These are phyloP conservation scores for Ustanciosporium gigantosporum DNA, from an alignment of 1,284 basidiomycete species.

Conservation along the genomic window DNA sequence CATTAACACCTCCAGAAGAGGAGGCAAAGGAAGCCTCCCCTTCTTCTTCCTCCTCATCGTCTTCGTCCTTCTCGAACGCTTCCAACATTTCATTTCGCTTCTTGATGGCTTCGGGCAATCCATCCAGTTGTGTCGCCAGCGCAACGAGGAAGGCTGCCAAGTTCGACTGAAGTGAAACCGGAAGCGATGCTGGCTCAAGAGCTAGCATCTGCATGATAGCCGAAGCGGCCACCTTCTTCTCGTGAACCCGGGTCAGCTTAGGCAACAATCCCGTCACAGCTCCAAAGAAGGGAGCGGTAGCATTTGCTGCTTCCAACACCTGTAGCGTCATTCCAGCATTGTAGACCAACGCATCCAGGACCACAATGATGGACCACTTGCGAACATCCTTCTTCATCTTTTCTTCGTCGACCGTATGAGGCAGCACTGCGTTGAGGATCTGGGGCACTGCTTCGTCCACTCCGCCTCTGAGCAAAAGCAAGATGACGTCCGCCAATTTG, in stretches of 20 bases:
- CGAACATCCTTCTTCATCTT: constrained; percentile 70
- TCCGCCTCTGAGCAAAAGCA: constrained; percentile 76
- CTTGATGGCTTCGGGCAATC: constrained; percentile 47
- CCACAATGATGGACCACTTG: constrained; percentile 78
- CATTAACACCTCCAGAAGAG: constrained; percentile 8
- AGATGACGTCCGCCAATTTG: constrained; percentile 79
- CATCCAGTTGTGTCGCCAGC: constrained; percentile 43
- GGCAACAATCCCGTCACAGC: constrained; percentile 67
- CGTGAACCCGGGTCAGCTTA: constrained; percentile 80
- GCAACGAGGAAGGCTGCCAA: constrained; percentile 45
- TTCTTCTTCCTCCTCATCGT: constrained; percentile 45
- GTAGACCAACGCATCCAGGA: constrained; percentile 83
- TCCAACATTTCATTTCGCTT: constrained; percentile 50
- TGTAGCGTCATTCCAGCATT: constrained; percentile 77
- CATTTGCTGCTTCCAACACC: constrained; percentile 70
- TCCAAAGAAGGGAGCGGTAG: constrained; percentile 77
- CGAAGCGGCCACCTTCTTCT: constrained; percentile 80
- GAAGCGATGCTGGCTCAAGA: constrained; percentile 37
- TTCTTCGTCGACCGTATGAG: constrained; percentile 30
- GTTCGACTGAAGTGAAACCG: constrained; percentile 37
- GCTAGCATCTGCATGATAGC: constrained; percentile 65
- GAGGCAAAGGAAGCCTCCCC: constrained; percentile 26
- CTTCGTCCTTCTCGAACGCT: constrained; percentile 51
- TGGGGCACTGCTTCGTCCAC: constrained; percentile 63
- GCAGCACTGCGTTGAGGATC: constrained; percentile 44